These are phyloP conservation scores for Medicago truncatula DNA, from an alignment of 306 rosid species.

Conservation along the genomic window MtrunA17r5.0-ANR NC_053048.1:5594001-5594500, in stretches of 20 bases:
- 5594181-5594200: slow-evolving; percentile 95
- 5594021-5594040: not conserved
- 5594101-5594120: slow-evolving; percentile 51
- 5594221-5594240: slow-evolving; percentile 79
- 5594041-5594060: slow-evolving; percentile 1
- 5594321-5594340: slow-evolving; percentile 83
- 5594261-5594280: slow-evolving; percentile 92
- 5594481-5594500: slow-evolving; percentile 93
- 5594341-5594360: slow-evolving; percentile 73
- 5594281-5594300: slow-evolving; percentile 82
- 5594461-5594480: slow-evolving; percentile 92
- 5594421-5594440: slow-evolving; percentile 77
- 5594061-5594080: not conserved
- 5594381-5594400: slow-evolving; percentile 91
- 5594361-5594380: slow-evolving; percentile 90
- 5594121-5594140: slow-evolving; percentile 75
- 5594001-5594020: slow-evolving; percentile 27
- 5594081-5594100: slow-evolving; percentile 43
- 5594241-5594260: slow-evolving; percentile 87
- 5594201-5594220: slow-evolving; percentile 84
- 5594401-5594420: slow-evolving; percentile 91
- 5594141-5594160: slow-evolving; percentile 80
- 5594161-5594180: slow-evolving; percentile 83
- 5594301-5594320: slow-evolving; percentile 83
- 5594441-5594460: slow-evolving; percentile 87